A percentile compares a stretch with the other conserved stretches of the same genome.
Evolutionary conservation across 805 yeast species (phyloP).

Genomic region (Priceomyces castillae): DNA sequence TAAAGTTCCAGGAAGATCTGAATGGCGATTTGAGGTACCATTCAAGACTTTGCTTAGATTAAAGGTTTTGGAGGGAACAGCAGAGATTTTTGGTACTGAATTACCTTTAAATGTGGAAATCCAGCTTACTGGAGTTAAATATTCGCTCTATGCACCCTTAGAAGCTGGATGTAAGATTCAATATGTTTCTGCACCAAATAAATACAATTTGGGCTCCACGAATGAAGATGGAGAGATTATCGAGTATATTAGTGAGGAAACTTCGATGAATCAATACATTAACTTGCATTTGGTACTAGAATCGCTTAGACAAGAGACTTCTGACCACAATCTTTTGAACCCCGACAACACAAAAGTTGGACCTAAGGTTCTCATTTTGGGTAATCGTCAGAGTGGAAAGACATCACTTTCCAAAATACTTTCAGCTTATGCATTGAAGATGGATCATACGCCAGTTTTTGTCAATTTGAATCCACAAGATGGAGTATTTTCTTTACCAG

Average conservation of each 20-base stretch:
- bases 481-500: constrained; percentile 76
- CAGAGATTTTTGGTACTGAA: constrained; percentile 93
- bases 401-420: constrained; percentile 69
- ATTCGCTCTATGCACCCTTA: constrained; percentile 38
- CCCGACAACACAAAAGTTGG: constrained; percentile 33
- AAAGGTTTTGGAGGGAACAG: constrained; percentile 62
- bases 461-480: constrained; percentile 77
- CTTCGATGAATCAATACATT: constrained; percentile 59
- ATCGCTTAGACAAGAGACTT: constrained; percentile 37
- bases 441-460: constrained; percentile 62
- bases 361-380: constrained; percentile 70
- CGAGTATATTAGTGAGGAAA: constrained; percentile 70
- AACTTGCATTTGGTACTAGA: constrained; percentile 79
- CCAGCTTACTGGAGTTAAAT: constrained; percentile 37
- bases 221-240: constrained; percentile 40
- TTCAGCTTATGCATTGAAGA: constrained; percentile 71
- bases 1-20: constrained; percentile 42
- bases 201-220: constrained; percentile 21
- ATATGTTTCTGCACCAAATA: constrained; percentile 29
- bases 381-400: constrained; percentile 74
- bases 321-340: constrained; percentile 19
- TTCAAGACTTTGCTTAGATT: constrained; percentile 49
- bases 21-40: constrained; percentile 77
- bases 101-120: constrained; percentile 64
- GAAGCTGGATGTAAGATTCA: constrained; percentile 65